A percentile compares a stretch with the other conserved stretches of the same genome.
phyloP scores from a whole-genome alignment of 441 rosid species.

The Jatropha podagrica region DNA sequence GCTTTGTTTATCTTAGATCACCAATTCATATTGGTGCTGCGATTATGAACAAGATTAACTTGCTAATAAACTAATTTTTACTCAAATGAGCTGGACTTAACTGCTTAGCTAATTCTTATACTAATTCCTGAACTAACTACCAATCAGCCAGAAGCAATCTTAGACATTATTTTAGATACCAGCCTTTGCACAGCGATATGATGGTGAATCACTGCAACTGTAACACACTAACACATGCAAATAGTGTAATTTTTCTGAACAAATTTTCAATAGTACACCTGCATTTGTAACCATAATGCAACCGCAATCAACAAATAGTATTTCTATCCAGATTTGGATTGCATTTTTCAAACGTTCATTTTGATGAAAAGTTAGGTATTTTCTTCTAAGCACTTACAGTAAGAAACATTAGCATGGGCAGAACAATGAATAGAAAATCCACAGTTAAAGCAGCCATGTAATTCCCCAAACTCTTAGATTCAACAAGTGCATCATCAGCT shows the following conservation, averaged over 20 bases:
- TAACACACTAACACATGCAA: no score
- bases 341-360: background rate
- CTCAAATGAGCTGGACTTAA: background rate
- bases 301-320: no score
- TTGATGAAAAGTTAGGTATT: background rate
- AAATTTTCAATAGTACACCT: no score
- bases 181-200: no score
- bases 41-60: background rate
- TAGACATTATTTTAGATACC: no score
- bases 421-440: conserved; percentile 62
- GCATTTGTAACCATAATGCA: no score
- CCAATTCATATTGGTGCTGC: background rate
- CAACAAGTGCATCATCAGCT: conserved; percentile 32
- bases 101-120: background rate
- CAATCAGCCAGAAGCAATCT: background rate
- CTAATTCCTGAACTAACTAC: background rate
- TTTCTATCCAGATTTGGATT: background rate
- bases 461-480: conserved; percentile 47
- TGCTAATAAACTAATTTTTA: background rate
- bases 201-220: no score
- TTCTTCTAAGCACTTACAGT: conserved; percentile 55
- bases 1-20: no score
- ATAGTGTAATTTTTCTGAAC: no score
- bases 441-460: conserved; percentile 39
- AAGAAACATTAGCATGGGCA: conserved; percentile 60